phyloP scores from a whole-genome alignment of 306 rosid genomes.

The Neltuma alba region DNA sequence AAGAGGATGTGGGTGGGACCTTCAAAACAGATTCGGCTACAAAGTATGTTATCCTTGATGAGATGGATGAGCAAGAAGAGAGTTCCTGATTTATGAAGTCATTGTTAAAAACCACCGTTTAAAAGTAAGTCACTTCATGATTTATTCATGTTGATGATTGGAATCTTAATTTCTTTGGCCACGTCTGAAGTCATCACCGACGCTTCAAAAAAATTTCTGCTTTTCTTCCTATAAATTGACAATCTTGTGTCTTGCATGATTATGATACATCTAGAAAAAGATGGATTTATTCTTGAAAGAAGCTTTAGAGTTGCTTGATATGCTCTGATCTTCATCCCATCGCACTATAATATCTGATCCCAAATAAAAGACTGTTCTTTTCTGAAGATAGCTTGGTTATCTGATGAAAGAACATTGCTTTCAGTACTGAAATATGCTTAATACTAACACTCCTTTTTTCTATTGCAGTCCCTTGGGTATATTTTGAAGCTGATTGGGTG shows the following conservation, averaged over 20 bases:
- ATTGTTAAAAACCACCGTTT: constrained; percentile 11
- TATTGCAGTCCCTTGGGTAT: too few relatives aligned
- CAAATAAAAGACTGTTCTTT: not conserved
- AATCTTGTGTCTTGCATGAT: too few relatives aligned
- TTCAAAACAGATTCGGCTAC: constrained; percentile 50
- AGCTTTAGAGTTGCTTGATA: too few relatives aligned
- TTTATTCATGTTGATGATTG: not conserved
- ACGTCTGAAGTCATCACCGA: too few relatives aligned
- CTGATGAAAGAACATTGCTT: too few relatives aligned
- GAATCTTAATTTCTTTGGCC: not conserved
- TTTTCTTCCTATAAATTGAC: too few relatives aligned
- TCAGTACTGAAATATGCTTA: too few relatives aligned
- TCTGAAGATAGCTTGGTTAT: not conserved
- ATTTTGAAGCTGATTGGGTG: too few relatives aligned
- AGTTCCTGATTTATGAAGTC: constrained; percentile 49
- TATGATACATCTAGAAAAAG: too few relatives aligned
- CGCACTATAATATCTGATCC: not conserved
- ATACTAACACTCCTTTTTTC: too few relatives aligned
- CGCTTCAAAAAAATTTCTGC: too few relatives aligned
- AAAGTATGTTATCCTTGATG: constrained; percentile 91
- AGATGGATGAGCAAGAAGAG: constrained; percentile 72
- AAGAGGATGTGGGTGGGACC: constrained; percentile 40
- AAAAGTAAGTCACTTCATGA: constrained; percentile 40
- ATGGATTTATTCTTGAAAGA: too few relatives aligned
- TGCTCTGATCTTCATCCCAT: not conserved